phyloP scores from a whole-genome alignment of 2,329 filamentous ascomycete species.

The Botrytis pseudocinerea region DNA sequence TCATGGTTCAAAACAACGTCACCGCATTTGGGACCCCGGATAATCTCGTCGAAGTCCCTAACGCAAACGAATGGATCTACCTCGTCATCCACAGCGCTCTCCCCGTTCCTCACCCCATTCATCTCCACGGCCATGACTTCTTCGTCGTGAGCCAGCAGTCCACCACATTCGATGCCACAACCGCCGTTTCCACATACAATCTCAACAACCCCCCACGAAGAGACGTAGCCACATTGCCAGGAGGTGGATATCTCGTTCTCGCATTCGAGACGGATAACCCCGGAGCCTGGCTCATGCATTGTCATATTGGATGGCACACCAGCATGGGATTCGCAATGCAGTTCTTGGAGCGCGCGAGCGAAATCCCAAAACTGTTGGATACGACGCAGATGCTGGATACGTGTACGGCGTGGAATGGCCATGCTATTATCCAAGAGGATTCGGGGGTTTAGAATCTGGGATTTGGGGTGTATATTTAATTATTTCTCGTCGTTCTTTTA shows the following conservation, averaged over 20 bases:
- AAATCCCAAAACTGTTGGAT: slow-evolving; percentile 29
- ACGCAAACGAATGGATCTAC: slow-evolving; percentile 37
- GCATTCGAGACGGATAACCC: slow-evolving; percentile 33
- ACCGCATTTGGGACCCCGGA: slow-evolving; percentile 30
- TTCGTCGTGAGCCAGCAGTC: slow-evolving; percentile 47
- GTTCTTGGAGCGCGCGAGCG: slow-evolving; percentile 45
- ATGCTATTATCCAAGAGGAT: slow-evolving; percentile 23
- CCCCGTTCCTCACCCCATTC: slow-evolving; percentile 41
- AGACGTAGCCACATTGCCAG: slow-evolving; percentile 49
- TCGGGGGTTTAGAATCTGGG: slow-evolving; percentile 26
- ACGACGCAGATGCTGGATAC: slow-evolving; percentile 3
- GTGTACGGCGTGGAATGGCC: slow-evolving; percentile 25
- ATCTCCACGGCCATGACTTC: slow-evolving; percentile 53
- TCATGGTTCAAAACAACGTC: slow-evolving; percentile 38
- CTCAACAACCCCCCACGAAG: slow-evolving; percentile 51
- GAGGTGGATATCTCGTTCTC: slow-evolving; percentile 29
- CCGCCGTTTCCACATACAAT: slow-evolving; percentile 32
- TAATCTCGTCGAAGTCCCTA: slow-evolving; percentile 36
- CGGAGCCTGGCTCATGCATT: slow-evolving; percentile 33
- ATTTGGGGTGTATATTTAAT: neutral
- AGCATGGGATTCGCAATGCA: slow-evolving; percentile 52
- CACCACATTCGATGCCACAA: slow-evolving; percentile 41
- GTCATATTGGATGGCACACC: slow-evolving; percentile 49
- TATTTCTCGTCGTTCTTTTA: neutral
- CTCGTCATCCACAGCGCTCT: slow-evolving; percentile 36